Base-by-base conservation (phyloP, 352 stramenopile genomes). In the Phytophthora palmivora region DNA sequence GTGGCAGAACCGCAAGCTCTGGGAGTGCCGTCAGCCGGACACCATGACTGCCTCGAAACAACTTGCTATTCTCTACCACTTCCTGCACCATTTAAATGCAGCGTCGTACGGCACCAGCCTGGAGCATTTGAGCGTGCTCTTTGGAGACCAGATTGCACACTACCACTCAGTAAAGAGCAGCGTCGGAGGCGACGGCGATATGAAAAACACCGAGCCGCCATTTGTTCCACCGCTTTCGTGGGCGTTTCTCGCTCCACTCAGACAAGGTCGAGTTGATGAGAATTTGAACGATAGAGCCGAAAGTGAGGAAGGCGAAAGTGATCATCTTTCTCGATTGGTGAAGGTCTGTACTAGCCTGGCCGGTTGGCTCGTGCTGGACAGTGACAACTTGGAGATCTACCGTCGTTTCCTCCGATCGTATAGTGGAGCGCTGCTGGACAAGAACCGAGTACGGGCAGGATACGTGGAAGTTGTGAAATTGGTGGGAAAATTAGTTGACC, bases 11-110 rank as follows among this genome's bases (percentile, higher is more conserved):
- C 58, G 76, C 18, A 77, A 64, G 36, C 41, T 83, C 34, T 87
- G 78, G 80, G 76, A 78, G 48, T 71, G 62, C 19, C 44, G 47
- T 4, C 67, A 89, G 36, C 49, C 26, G 7, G 60, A 65, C 39
- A 65, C 68, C 8, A 70, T 86, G 49, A 66, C 60, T 41, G 71
- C 74, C 44, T 77, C 76, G 39, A 89, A 89, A 60, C 73, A 82
- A 11, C 54, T 89, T 22, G 67, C 64, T 8, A 71, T 89, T 14
- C 47, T 89, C 9, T 72, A 69, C 37, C 58, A 71, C 33, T 87
- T 89, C 34, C 49, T 89, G 7, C 41, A 48, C 12, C 39, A 59
- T 51, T 44, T 74, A n/a, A 62, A 76, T 10, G 74, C 74, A 14
- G 60, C 46, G 10, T 58, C 66, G 16, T 78, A 79, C 46, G 45